A percentile compares a stretch with the other conserved stretches of the same genome.
Evolutionary conservation across 2,329 filamentous ascomycete genomes (phyloP).

Genomic region (Escovopsis weberi): DNA sequence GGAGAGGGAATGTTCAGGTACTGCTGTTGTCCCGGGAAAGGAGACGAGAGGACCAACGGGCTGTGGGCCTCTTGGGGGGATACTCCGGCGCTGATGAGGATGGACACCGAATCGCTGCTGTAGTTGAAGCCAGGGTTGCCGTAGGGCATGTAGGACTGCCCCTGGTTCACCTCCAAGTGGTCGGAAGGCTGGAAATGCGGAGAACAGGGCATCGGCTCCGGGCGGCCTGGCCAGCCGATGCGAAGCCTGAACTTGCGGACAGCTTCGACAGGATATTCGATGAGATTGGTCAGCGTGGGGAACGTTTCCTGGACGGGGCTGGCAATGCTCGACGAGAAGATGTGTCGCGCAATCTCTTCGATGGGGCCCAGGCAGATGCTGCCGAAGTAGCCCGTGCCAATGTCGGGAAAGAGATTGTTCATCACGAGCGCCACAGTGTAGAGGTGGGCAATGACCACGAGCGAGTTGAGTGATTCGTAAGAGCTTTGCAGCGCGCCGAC

Average conservation of each 20-base stretch:
- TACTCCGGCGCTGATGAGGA: constrained; percentile 33
- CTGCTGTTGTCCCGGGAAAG: constrained; percentile 37
- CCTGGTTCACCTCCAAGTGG: constrained; percentile 17
- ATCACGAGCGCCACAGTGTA: constrained; percentile 79
- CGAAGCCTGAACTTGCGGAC: constrained; percentile 53
- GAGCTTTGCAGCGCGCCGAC: constrained; percentile 68
- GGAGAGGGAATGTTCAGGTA: constrained; percentile 51
- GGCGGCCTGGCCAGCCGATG: constrained; percentile 48
- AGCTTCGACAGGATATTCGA: constrained; percentile 59
- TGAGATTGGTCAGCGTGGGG: constrained; percentile 49
- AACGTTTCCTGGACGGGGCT: constrained; percentile 40
- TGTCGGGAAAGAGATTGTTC: constrained; percentile 82
- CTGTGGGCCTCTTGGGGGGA: constrained; percentile 33
- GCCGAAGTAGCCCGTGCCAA: constrained; percentile 78
- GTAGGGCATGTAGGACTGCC: constrained; percentile 34
- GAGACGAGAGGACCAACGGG: constrained; percentile 41
- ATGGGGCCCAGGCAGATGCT: constrained; percentile 67
- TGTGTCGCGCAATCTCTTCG: constrained; percentile 68
- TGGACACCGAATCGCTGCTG: constrained; percentile 46
- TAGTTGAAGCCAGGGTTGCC: constrained; percentile 47
- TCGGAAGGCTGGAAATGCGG: constrained; percentile 44
- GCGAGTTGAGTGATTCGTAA: constrained; percentile 58
- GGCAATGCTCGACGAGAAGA: constrained; percentile 53
- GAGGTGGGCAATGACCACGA: constrained; percentile 79
- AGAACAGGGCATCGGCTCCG: constrained; percentile 43